Conservation (phyloP, 495 filamentous ascomycete species). For the Pseudevernia furfuracea region DNA sequence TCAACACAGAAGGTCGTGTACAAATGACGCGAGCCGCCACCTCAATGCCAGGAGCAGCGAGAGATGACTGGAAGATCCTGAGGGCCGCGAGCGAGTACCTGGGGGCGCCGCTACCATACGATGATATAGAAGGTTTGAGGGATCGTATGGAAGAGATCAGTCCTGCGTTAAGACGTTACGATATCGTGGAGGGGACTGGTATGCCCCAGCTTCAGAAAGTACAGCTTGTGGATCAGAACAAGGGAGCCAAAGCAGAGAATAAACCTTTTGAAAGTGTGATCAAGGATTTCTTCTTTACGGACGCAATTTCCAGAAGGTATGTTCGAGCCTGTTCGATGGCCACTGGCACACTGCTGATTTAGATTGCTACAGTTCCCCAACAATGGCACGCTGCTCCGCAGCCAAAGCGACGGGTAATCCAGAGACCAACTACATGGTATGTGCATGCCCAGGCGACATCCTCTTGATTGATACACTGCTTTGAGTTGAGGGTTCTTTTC, state of each 20-base stretch:
- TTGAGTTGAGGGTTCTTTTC: not conserved
- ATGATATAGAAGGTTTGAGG: slow-evolving; percentile 76
- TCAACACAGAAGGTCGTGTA: slow-evolving; percentile 94
- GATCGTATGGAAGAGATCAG: slow-evolving; percentile 94
- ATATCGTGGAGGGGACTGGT: slow-evolving; percentile 73
- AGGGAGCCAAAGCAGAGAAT: slow-evolving; percentile 57
- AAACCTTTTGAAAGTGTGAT: slow-evolving; percentile 72
- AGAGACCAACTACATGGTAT: slow-evolving; percentile 71
- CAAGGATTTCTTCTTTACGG: slow-evolving; percentile 96
- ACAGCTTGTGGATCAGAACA: slow-evolving; percentile 92
- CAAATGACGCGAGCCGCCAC: slow-evolving; percentile 88
- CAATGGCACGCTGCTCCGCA: slow-evolving; percentile 91
- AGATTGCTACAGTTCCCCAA: slow-evolving; percentile 60
- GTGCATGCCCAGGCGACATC: slow-evolving; percentile 31
- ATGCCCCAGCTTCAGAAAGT: slow-evolving; percentile 70
- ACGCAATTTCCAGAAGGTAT: slow-evolving; percentile 86
- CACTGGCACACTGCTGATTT: slow-evolving; percentile 28
- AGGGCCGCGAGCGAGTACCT: slow-evolving; percentile 86
- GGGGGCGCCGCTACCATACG: slow-evolving; percentile 80
- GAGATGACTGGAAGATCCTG: slow-evolving; percentile 98
- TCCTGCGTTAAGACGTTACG: slow-evolving; percentile 80
- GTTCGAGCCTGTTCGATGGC: slow-evolving; percentile 16
- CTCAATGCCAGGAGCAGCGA: slow-evolving; percentile 72
- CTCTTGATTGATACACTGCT: not conserved
- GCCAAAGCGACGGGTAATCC: slow-evolving; percentile 64